Percentiles rank a stretch among this genome's conserved stretches.
Evolutionary conservation across 2,329 filamentous ascomycete genomes (phyloP).

Genomic region (Diaporthe australafricana): DNA sequence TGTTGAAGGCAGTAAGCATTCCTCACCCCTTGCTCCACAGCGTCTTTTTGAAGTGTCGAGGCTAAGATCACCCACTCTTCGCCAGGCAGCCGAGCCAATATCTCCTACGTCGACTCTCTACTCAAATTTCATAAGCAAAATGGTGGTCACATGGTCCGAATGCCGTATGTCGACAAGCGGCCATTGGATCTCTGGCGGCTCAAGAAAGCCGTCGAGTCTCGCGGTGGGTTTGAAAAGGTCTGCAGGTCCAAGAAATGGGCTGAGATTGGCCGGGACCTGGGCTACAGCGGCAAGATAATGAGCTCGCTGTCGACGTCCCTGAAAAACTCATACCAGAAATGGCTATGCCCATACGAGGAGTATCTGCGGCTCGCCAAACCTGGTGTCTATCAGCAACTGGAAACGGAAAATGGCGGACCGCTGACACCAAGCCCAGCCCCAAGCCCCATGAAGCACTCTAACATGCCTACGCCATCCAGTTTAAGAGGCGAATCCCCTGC

Average conservation of each 20-base stretch:
- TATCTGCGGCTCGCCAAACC: conserved; percentile 92
- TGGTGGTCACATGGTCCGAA: conserved; percentile 90
- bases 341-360: conserved; percentile 96
- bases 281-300: conserved; percentile 99
- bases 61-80: conserved; percentile 38
- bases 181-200: conserved; percentile 94
- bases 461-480: conserved; percentile 68
- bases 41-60: conserved; percentile 48
- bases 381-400: conserved; percentile 94
- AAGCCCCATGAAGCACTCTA: conserved; percentile 77
- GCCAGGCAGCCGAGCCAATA: conserved; percentile 91
- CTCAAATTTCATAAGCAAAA: conserved; percentile 97
- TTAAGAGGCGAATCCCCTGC: conserved; percentile 76
- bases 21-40: conserved; percentile 22
- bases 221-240: conserved; percentile 95
- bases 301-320: conserved; percentile 96
- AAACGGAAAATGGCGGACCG: conserved; percentile 92
- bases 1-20: conserved; percentile 89
- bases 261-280: conserved; percentile 94
- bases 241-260: conserved; percentile 99
- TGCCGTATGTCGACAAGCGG: conserved; percentile 97
- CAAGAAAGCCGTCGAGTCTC: conserved; percentile 95
- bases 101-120: conserved; percentile 95
- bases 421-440: conserved; percentile 80
- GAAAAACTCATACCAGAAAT: conserved; percentile 98